Conservation (phyloP, 2,329 filamentous ascomycete species). For the Conoideocrella luteorostrata region DNA sequence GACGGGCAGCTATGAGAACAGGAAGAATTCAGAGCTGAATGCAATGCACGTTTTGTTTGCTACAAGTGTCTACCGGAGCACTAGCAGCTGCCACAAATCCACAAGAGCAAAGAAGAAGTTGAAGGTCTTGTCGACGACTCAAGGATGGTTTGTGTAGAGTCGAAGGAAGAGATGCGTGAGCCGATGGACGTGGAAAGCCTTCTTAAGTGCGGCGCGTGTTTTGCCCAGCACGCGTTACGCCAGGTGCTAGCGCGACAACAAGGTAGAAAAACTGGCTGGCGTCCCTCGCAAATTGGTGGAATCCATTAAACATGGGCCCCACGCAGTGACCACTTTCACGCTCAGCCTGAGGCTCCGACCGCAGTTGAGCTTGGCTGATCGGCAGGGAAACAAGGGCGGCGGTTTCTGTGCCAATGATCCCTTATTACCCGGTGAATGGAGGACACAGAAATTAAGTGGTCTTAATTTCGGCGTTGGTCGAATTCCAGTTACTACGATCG, state of each 20-base stretch:
- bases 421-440: no score
- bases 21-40: conserved; percentile 14
- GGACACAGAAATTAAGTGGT: no score
- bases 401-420: background rate
- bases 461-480: no score
- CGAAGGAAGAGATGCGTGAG: conserved; percentile 13
- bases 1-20: conserved; percentile 16
- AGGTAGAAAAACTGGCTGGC: no score
- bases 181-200: conserved; percentile 20
- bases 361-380: background rate
- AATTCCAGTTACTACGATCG: conserved; percentile 2
- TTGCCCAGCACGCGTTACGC: conserved; percentile 23
- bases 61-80: conserved; percentile 18
- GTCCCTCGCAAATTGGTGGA: conserved; percentile 5
- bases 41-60: conserved; percentile 18
- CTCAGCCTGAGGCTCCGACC: no score
- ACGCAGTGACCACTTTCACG: conserved; percentile 8
- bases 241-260: conserved; percentile 26
- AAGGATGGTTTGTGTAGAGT: conserved; percentile 14
- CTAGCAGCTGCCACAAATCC: conserved; percentile 14
- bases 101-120: conserved; percentile 4
- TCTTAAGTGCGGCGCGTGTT: conserved; percentile 30
- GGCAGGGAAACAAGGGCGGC: background rate
- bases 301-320: conserved; percentile 23
- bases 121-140: conserved; percentile 8